A percentile compares a stretch with the other conserved stretches of the same genome.
Conservation (phyloP, 2,329 filamentous ascomycete species). For the Sclerotinia glacialis region DNA sequence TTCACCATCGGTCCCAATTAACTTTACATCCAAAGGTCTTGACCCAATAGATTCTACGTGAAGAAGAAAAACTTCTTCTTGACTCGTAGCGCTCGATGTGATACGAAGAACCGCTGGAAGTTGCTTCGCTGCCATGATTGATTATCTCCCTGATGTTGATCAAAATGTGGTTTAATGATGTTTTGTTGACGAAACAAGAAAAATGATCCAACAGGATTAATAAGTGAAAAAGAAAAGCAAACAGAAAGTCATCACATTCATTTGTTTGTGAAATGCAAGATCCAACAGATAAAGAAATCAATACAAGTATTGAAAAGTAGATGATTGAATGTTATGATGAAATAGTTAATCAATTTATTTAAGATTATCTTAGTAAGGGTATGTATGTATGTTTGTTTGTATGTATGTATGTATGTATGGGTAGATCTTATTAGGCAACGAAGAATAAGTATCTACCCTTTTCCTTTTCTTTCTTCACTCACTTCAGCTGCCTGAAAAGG, state of each 20-base stretch:
- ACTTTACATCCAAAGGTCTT: constrained; percentile 59
- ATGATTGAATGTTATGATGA: background rate
- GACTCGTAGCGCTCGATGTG: constrained; percentile 38
- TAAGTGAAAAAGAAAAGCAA: background rate
- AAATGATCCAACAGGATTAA: background rate
- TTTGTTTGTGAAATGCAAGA: background rate
- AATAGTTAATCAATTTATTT: background rate
- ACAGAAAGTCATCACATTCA: background rate
- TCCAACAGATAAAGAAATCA: background rate
- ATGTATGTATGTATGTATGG: too few species aligned
- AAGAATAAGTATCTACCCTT: background rate
- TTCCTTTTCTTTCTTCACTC: background rate
- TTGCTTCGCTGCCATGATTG: constrained; percentile 28
- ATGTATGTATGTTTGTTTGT: too few species aligned
- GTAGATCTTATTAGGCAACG: background rate
- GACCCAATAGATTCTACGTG: constrained; percentile 52
- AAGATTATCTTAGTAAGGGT: background rate
- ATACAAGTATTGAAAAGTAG: background rate
- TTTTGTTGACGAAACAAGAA: constrained; percentile 20
- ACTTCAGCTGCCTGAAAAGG: background rate
- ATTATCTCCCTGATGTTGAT: background rate
- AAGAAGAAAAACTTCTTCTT: constrained; percentile 57
- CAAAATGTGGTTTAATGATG: background rate
- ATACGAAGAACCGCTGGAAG: constrained; percentile 52
- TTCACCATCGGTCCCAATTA: constrained; percentile 61